These are phyloP conservation scores for Boletus sensibilis DNA, from an alignment of 768 basidiomycete genomes.

Conservation along the genomic window DNA sequence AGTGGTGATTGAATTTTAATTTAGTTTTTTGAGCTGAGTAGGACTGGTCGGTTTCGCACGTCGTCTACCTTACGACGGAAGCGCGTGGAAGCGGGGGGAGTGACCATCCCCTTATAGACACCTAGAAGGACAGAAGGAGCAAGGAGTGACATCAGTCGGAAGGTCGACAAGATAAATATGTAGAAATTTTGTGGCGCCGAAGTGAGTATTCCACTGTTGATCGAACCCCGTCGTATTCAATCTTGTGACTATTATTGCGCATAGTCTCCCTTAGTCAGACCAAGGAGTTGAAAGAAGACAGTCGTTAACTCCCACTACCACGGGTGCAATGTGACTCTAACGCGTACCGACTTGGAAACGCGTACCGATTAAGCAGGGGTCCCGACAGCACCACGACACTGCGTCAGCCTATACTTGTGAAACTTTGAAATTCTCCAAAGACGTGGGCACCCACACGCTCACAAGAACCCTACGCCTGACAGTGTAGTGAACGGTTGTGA, in stretches of 20 bases:
- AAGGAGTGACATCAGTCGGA: too few species aligned
- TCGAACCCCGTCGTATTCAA: too few species aligned
- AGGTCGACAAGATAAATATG: too few species aligned
- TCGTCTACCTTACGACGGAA: too few species aligned
- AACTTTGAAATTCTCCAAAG: background rate
- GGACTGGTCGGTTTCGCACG: too few species aligned
- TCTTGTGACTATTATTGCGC: too few species aligned
- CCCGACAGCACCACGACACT: background rate
- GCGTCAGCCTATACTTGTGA: background rate
- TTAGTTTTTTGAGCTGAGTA: too few species aligned
- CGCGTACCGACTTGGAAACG: background rate
- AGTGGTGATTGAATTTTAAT: too few species aligned
- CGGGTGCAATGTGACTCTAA: background rate
- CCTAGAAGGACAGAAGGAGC: background rate
- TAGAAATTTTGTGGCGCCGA: too few species aligned
- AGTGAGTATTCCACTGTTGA: too few species aligned
- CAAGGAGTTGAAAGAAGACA: background rate
- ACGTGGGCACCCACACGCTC: background rate
- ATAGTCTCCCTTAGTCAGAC: too few species aligned
- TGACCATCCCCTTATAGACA: background rate
- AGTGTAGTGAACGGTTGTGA: background rate
- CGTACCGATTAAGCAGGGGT: background rate
- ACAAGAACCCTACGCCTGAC: background rate
- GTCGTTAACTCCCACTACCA: background rate
- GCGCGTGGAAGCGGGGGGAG: background rate